Evolutionary conservation across 148 eudicot genomes (phyloP), one percentile per base, ranked within the genome.

Genomic region (Spergularia marina): DNA sequence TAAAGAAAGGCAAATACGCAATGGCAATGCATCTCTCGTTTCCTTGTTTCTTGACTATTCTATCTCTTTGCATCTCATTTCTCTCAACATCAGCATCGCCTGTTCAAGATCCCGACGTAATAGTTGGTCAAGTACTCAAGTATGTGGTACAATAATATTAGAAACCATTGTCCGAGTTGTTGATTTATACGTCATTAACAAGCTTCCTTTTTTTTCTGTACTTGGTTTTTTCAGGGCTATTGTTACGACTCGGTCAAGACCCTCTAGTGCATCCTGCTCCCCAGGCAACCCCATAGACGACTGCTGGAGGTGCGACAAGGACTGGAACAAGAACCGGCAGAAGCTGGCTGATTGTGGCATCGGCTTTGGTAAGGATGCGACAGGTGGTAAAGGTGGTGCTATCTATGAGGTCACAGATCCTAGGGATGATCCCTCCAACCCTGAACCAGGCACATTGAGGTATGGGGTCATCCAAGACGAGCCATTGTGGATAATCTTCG

Each of bases 401-500:
- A 44, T 44, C 49, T 44, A 44, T 9, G 49, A 2, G 49, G 49
- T 44, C 40, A 76, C 76, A 6, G 68, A 81, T 72, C 68, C 83
- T 12, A 71, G 77, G 7, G 86, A 87, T 70, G 79, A 84, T 54
- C 81, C 89, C 11, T 15, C 20, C 8, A 65, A 74, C 75, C 89
- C 87, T 5, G 76, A 76, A 70, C 81, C 74, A 12, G 86, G 87
- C 30, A 87, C 84, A 7, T 82, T 84, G 6, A 65, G 85, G 25
- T 78, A 76, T 25, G 84, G 85, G 12, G 85, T 68, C n/a, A 79
- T 82, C 70, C 89, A 84, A 20, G 41, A 74, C 0, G 60, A 84
- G 34, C 87, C 87, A 18, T 78, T 86, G 2, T 86, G 89, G 87
- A 82, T 84, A 18, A 51, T 70, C 17, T 84, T 84, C 56, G 74